These are phyloP conservation scores for Penicillium palitans DNA, from an alignment of 2,329 filamentous ascomycete genomes.

Conservation along the genomic window DNA sequence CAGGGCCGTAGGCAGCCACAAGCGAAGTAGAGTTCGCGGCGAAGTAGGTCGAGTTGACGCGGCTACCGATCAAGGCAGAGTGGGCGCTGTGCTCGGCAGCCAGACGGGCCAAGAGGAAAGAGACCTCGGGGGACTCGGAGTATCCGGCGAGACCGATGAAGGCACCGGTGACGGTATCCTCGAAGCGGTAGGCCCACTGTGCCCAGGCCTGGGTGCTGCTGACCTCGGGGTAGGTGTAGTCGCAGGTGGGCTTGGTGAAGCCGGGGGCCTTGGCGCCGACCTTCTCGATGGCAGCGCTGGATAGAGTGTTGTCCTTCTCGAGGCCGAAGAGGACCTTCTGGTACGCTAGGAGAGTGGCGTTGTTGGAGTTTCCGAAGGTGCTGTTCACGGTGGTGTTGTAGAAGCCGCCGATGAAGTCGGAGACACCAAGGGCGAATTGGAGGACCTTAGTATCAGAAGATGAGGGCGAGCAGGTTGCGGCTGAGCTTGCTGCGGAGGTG, in stretches of 20 bases:
- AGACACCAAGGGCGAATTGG: slow-evolving; percentile 27
- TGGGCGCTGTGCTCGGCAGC: slow-evolving; percentile 30
- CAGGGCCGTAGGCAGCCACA: slow-evolving; percentile 26
- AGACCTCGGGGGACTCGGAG: slow-evolving; percentile 32
- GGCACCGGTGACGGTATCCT: slow-evolving; percentile 25
- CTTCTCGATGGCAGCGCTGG: slow-evolving; percentile 27
- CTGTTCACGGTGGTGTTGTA: slow-evolving; percentile 30
- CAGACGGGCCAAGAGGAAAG: slow-evolving; percentile 33
- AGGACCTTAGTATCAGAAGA: slow-evolving; percentile 24
- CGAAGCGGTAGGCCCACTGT: slow-evolving; percentile 23
- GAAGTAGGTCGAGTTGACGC: slow-evolving; percentile 19
- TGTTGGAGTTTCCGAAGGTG: slow-evolving; percentile 21
- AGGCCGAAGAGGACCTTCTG: slow-evolving; percentile 23
- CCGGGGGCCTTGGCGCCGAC: slow-evolving; percentile 16
- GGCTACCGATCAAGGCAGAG: slow-evolving; percentile 24
- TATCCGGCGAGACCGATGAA: slow-evolving; percentile 32
- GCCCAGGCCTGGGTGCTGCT: slow-evolving; percentile 20
- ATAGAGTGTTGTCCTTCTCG: slow-evolving; percentile 26
- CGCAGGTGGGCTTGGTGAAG: slow-evolving; percentile 25
- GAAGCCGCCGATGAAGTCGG: slow-evolving; percentile 27
- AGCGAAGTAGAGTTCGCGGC: slow-evolving; percentile 24
- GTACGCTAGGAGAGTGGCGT: slow-evolving; percentile 22
- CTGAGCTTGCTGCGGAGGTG: slow-evolving; percentile 13
- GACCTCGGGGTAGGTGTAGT: slow-evolving; percentile 24
- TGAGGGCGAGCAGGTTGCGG: slow-evolving; percentile 22